Conservation (phyloP, 2,329 filamentous ascomycete genomes). For the Nothopassalora personata region DNA sequence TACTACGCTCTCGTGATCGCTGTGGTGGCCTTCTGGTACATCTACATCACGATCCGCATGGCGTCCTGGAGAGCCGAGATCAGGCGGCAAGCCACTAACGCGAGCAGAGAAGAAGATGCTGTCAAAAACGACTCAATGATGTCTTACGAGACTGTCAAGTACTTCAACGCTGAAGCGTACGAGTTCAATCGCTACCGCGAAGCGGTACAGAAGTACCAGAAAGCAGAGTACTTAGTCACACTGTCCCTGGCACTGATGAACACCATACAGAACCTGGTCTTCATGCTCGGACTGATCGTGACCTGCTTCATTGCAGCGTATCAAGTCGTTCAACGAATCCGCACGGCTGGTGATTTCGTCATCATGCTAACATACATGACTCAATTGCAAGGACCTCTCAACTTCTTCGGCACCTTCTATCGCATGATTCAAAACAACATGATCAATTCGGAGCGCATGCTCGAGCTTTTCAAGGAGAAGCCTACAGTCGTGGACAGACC, state of each 20-base stretch:
- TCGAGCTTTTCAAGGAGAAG: slow-evolving; percentile 94
- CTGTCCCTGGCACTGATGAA: slow-evolving; percentile 56
- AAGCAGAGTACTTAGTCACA: slow-evolving; percentile 52
- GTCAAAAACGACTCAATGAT: slow-evolving; percentile 99
- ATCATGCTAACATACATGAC: slow-evolving; percentile 69
- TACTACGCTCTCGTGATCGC: slow-evolving; percentile 87
- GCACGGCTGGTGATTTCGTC: slow-evolving; percentile 63
- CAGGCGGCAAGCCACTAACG: slow-evolving; percentile 88
- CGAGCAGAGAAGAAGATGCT: slow-evolving; percentile 88
- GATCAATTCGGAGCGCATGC: slow-evolving; percentile 91
- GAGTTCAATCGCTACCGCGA: slow-evolving; percentile 55
- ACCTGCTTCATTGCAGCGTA: slow-evolving; percentile 65
- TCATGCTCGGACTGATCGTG: slow-evolving; percentile 60
- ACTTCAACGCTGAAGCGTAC: slow-evolving; percentile 57
- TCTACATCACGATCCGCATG: slow-evolving; percentile 94
- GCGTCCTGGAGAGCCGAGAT: slow-evolving; percentile 88
- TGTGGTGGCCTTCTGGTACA: slow-evolving; percentile 90
- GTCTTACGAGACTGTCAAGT: slow-evolving; percentile 80
- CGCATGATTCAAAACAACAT: slow-evolving; percentile 91
- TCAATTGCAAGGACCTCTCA: slow-evolving; percentile 64
- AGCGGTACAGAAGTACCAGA: slow-evolving; percentile 54
- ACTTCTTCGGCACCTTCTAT: slow-evolving; percentile 88
- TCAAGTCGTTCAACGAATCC: slow-evolving; percentile 58
- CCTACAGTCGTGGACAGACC: slow-evolving; percentile 81
- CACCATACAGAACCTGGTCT: slow-evolving; percentile 59